These are phyloP conservation scores for Chytriomyces confervae DNA, from an alignment of 192 early-diverging fungal genomes.

Conservation along the genomic window DNA sequence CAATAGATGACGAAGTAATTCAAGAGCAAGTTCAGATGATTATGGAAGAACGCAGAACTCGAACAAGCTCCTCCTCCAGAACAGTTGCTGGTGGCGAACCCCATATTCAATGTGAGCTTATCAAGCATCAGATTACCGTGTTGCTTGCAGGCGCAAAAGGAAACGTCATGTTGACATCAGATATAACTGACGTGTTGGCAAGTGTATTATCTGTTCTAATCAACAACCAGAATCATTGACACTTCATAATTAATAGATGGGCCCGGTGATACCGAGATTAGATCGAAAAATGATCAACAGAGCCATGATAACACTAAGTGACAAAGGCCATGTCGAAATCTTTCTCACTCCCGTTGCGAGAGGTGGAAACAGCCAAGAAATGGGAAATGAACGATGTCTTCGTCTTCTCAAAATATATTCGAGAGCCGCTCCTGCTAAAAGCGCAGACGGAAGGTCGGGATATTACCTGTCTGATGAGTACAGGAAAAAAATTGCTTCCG, in stretches of 20 bases:
- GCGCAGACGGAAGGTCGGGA: background rate
- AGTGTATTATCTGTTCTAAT: background rate
- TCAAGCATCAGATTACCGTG: slow-evolving; percentile 62
- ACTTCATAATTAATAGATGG: slow-evolving; percentile 23
- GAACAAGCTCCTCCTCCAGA: slow-evolving; percentile 6
- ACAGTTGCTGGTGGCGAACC: slow-evolving; percentile 38
- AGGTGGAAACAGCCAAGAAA: slow-evolving; percentile 19
- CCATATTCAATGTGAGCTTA: slow-evolving; percentile 56
- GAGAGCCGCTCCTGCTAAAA: background rate
- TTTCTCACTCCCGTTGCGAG: slow-evolving; percentile 35
- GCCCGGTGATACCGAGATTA: slow-evolving; percentile 23
- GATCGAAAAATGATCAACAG: slow-evolving; percentile 68
- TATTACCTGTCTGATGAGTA: slow-evolving; percentile 21
- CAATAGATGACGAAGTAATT: slow-evolving; percentile 8
- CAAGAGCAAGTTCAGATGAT: slow-evolving; percentile 26
- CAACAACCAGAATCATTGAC: background rate
- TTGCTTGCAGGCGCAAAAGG: slow-evolving; percentile 58
- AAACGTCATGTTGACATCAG: slow-evolving; percentile 57
- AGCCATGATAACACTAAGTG: slow-evolving; percentile 50
- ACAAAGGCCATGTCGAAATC: slow-evolving; percentile 57
- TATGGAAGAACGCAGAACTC: slow-evolving; percentile 4
- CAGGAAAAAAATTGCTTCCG: slow-evolving; percentile 12
- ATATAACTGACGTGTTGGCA: slow-evolving; percentile 65
- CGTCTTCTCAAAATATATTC: slow-evolving; percentile 52
- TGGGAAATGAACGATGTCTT: slow-evolving; percentile 51